Conservation (phyloP, 805 yeast species). For the Pichia manshurica region DNA sequence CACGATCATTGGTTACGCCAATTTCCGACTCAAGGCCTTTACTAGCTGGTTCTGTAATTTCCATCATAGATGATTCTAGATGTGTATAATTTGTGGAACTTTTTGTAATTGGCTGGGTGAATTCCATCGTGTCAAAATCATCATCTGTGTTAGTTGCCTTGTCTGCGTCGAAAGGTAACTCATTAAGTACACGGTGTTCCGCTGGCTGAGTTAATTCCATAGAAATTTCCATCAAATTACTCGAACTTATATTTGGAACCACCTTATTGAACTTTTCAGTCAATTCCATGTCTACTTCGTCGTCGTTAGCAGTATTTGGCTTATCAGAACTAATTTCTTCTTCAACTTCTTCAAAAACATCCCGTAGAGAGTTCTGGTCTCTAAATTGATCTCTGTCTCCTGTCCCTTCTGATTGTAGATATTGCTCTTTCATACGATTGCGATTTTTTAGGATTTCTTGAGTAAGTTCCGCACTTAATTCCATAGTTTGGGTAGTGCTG, state of each 20-base stretch:
- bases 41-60: slow-evolving; percentile 15
- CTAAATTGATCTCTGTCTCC: background rate
- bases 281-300: slow-evolving; percentile 7
- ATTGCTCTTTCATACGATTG: slow-evolving; percentile 7
- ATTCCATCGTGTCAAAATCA: slow-evolving; percentile 18
- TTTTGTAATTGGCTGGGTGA: slow-evolving; percentile 12
- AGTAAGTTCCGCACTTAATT: slow-evolving; percentile 23
- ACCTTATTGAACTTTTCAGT: background rate
- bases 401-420: background rate
- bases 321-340: slow-evolving; percentile 1
- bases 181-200: background rate
- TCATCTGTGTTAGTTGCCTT: slow-evolving; percentile 2
- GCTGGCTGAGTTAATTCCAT: slow-evolving; percentile 1
- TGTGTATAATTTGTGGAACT: background rate
- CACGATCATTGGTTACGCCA: background rate
- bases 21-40: background rate
- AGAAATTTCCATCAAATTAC: slow-evolving; percentile 1
- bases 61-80: slow-evolving; percentile 10
- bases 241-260: background rate
- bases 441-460: slow-evolving; percentile 20
- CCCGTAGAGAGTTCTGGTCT: slow-evolving; percentile 7
- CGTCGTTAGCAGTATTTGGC: background rate
- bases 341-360: slow-evolving; percentile 13
- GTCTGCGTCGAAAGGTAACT: background rate
- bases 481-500: slow-evolving; percentile 24